A percentile compares a stretch with the other conserved stretches of the same genome.
phyloP scores from a whole-genome alignment of 108 stramenopile species.

The Cylindrotheca closterium region DNA sequence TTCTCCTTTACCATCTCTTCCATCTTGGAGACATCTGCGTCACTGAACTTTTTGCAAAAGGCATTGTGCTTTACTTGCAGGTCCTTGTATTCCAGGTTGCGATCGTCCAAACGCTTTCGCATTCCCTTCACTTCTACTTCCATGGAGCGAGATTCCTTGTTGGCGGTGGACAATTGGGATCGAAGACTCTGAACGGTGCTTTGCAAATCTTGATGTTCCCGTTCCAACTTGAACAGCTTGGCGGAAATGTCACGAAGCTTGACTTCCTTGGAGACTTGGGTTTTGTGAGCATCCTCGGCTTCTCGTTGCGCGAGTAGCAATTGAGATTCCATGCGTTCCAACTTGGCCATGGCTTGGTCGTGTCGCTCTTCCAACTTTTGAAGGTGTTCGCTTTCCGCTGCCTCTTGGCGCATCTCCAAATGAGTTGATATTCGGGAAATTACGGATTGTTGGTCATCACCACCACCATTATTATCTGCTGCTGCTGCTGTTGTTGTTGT shows the following conservation, averaged over 20 bases:
- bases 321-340: conserved; percentile 8
- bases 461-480: neutral
- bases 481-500: neutral
- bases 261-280: conserved; percentile 9
- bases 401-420: conserved; percentile 7
- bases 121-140: conserved; percentile 21
- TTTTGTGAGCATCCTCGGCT: conserved; percentile 23
- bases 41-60: neutral
- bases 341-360: neutral
- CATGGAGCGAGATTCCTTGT: conserved; percentile 7
- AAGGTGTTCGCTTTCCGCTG: conserved; percentile 10
- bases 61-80: conserved; percentile 25
- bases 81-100: conserved; percentile 22
- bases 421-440: conserved; percentile 13
- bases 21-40: neutral
- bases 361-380: conserved; percentile 20
- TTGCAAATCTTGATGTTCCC: conserved; percentile 5
- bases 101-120: conserved; percentile 12
- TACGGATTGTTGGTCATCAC: neutral
- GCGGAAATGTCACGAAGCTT: conserved; percentile 22
- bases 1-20: conserved; percentile 3
- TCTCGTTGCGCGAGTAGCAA: conserved; percentile 20
- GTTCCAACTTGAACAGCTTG: conserved; percentile 17
- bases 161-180: conserved; percentile 16
- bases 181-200: neutral